Base-by-base conservation (phyloP, 768 basidiomycete genomes). In the Chiua virens region DNA sequence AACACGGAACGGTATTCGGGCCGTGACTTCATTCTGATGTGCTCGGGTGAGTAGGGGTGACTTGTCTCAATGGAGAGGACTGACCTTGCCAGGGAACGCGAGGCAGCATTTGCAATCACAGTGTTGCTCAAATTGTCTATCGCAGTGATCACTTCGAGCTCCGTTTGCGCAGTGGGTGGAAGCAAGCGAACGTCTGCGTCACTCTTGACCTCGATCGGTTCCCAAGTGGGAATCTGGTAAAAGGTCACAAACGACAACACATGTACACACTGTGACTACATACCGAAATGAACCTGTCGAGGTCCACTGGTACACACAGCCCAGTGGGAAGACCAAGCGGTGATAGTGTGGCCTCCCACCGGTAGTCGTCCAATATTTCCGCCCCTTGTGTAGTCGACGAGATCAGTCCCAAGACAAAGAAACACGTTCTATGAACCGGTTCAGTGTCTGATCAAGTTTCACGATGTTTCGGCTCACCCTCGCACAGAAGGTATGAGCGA, bases 91-190 rank as follows among this genome's bases (percentile, higher is more conserved):
- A 99, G 75, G 17, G 92, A 87, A 41, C 92, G 82, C 21, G 97
- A 98, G 1, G 97, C 94, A 21, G 91, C 83, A 62, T 95, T 95
- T 0, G 95, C 94, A 51, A 98, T 89, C 45, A 98, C 94, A 18
- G 94, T 92, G 65, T 99, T 99, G 25, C 89, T 86, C 37, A 99
- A 76, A 65, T 98, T 98, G 60, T 93, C 88, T 44, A 99, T 90
- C 5, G 92, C 90, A 5, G 87, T 86, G 59, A 95, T 79, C 25
- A 92, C 86, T 59, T 96, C 92, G 5, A 84, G 76, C 60, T 98
- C 95, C 34, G 80, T 73, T 54, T 85, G 82, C 8, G 81, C 74
- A 0, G 79, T 78, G 9, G 89, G 83, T 5, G 87, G 82, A 51
- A 83, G 72, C 25, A 95, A 68, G 3, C 80, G 82, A 50, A 71